Evolutionary conservation across 164 flowering plant genomes (phyloP), one percentile per base, ranked within the genome.

Genomic region (Kalanchoe fedtschenkoi): DNA sequence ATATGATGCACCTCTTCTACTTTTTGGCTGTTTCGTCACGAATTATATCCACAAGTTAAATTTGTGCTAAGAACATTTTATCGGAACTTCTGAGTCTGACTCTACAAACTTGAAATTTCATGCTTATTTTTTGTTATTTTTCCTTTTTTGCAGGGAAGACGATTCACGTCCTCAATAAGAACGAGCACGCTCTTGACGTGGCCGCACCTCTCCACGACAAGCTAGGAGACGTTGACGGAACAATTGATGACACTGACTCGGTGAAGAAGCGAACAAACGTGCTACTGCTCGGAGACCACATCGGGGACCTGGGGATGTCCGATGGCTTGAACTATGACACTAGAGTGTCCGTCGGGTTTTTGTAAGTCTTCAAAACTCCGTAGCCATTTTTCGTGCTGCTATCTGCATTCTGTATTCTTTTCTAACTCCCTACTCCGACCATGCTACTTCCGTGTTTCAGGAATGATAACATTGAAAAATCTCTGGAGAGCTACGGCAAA

Each of bases 141-240:
- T 22, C 4, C 54, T n/a, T 21, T 21, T 9, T 64, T 66, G 16
- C 78, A 89, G 98, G 98, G 68, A 92, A 88, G 77, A 77, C 83
- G 16, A 92, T 92, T 73, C 97, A 89, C 67, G 81, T 79, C 55
- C 70, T 92, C 21, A 92, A 92, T 64, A 89, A 92, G 73, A 92
- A 92, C 64, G 98, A 92, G 72, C 98, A 89, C 80, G 88, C 98
- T 55, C 87, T 92, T 65, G 91, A 92, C 61, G 88, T 92, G 98
- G 96, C 93, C 69, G 91, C 82, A 62, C 89, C 98, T 41, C 64
- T 81, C 66, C 93, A 87, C 69, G 87, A 83, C n/a, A 78, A 72
- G 37, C 54, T 81, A 38, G 95, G 87, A 61, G 79, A 73, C 59
- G 51, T 17, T 58, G 58, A 83, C 74, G 84, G 68, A 55, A 65